phyloP scores from a whole-genome alignment of 2,329 filamentous ascomycete genomes.

The Madurella fahalii region DNA sequence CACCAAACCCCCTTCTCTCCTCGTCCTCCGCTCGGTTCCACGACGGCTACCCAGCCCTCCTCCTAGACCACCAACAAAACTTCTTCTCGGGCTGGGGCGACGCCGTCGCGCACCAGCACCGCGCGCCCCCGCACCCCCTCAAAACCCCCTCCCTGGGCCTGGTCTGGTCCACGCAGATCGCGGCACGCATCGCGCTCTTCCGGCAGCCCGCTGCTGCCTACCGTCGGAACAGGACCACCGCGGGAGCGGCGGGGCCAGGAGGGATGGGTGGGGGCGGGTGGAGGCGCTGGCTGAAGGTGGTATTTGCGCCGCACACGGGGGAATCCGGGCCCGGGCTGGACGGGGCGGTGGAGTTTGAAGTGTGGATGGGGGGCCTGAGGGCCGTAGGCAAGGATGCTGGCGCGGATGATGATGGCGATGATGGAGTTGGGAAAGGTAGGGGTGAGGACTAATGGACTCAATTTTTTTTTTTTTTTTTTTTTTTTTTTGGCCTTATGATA shows the following conservation, averaged over 20 bases:
- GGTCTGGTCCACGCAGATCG: constrained; percentile 87
- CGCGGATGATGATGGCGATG: constrained; percentile 16
- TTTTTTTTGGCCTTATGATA: no score
- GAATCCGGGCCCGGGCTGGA: constrained; percentile 44
- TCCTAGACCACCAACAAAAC: constrained; percentile 82
- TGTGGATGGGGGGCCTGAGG: constrained; percentile 62
- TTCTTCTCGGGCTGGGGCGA: constrained; percentile 98
- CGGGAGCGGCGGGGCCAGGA: constrained; percentile 25
- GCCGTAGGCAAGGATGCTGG: constrained; percentile 26
- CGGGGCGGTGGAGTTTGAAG: constrained; percentile 66
- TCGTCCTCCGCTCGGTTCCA: constrained; percentile 35
- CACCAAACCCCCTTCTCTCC: no score
- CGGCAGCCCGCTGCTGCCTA: constrained; percentile 59
- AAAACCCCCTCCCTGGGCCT: constrained; percentile 87
- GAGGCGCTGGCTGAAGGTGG: constrained; percentile 79
- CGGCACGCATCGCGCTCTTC: constrained; percentile 75
- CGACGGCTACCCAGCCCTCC: constrained; percentile 48
- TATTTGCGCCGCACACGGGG: constrained; percentile 75
- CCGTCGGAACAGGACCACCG: constrained; percentile 30
- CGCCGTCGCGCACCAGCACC: constrained; percentile 40
- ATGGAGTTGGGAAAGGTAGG: not conserved
- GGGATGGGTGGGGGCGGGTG: constrained; percentile 53
- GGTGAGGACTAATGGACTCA: no score
- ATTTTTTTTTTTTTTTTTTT: no score
- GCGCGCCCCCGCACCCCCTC: constrained; percentile 37